These are phyloP conservation scores for Tuber brumale DNA, from an alignment of 495 filamentous ascomycete species.

Conservation along the genomic window DNA sequence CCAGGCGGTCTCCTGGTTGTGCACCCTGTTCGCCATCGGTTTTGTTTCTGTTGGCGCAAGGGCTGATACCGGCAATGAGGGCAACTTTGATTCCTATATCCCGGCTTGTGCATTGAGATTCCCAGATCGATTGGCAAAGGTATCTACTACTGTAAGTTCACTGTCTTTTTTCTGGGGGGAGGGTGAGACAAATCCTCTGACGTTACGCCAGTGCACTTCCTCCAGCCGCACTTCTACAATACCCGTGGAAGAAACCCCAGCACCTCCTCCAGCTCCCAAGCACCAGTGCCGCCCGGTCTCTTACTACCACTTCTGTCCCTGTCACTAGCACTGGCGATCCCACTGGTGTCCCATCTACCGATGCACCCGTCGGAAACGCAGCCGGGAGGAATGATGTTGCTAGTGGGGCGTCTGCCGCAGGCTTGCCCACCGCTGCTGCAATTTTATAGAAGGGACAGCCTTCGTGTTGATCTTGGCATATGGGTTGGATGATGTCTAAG, in stretches of 20 bases:
- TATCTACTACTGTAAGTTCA: not conserved
- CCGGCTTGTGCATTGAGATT: not conserved
- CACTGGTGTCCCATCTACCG: not conserved
- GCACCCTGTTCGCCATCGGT: not conserved
- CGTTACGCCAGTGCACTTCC: not conserved
- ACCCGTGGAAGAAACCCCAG: not conserved
- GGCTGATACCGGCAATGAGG: not conserved
- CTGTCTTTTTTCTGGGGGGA: not conserved
- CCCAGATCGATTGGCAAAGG: not conserved
- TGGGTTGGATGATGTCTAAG: not conserved
- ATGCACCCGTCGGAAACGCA: not conserved
- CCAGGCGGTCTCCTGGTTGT: slow-evolving; percentile 9
- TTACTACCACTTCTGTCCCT: not conserved
- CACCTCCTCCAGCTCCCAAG: not conserved
- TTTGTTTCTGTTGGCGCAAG: not conserved
- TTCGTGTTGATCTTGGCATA: not conserved
- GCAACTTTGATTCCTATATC: not conserved
- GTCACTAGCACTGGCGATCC: not conserved
- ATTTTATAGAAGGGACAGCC: slow-evolving; percentile 8
- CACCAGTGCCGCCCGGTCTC: not conserved
- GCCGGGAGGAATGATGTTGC: slow-evolving; percentile 7
- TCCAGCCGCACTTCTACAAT: not conserved
- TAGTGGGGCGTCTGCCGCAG: slow-evolving; percentile 5
- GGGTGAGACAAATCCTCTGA: not conserved
- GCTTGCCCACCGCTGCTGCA: slow-evolving; percentile 7